Evolutionary conservation across 1,139 yeast species (phyloP), one percentile per base, ranked within the genome.

Genomic region (Suhomyces maxii): DNA sequence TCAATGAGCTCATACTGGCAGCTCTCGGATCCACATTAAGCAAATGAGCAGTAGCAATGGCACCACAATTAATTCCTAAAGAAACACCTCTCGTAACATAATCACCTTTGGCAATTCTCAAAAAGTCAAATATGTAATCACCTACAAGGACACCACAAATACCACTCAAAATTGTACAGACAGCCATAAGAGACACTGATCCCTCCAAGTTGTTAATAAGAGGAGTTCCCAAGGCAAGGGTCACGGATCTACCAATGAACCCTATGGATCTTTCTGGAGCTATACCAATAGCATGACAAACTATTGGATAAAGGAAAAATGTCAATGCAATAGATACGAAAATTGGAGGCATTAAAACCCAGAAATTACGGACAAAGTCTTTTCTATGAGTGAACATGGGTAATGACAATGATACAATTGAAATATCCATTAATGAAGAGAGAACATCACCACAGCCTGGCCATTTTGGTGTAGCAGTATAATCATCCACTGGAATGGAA

Each of bases 361-460:
- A 65, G 53, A 81, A 81, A 57, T 86, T 86, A 40, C 74, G 74
- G 31, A 71, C 63, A 51, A 87, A 76, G 56, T 87, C 95, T 14
- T 67, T 67, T 39, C 95, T 69, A 63, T 86, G 88, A 23, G 86
- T 81, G 63, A 77, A 87, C 89, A 87, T 85, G 2, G 95, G 91
- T 45, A 87, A 68, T 23, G 91, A 81, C 40, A 87, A 69, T 1
- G 91, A 80, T 1, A 86, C 90, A 64, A 87, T 87, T 3, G 89
- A 80, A 6, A 86, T 77, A 55, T 86, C 95, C 84, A 87, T 82
- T 50, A 87, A 62, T 0, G 90, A 79, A 8, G 84, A 66, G 36
- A 87, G 72, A 10, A 87, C 71, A 58, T 87, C 95, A 1, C 95
- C 95, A 36, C 93, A 88, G 0, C 95, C 95, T 0, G 95, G 95